Conservation (phyloP, 257 asterid species). For the Solanum commersonii region DNA sequence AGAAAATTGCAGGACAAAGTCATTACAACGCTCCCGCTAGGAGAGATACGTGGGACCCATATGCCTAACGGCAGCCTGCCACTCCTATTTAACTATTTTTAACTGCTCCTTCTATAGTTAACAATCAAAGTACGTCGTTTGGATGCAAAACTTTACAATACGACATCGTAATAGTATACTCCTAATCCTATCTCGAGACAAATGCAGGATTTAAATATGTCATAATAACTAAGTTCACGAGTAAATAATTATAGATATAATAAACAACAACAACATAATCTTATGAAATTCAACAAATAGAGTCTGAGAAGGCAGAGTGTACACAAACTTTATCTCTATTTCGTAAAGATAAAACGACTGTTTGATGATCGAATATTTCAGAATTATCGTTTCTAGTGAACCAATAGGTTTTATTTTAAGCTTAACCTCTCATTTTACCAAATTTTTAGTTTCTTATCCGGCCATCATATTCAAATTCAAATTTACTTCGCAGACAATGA, state of each 20-base stretch:
- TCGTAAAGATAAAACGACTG: rapidly evolving
- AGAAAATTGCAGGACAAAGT: neutral
- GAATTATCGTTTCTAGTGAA: neutral
- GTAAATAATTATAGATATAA: neutral
- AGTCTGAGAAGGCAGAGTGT: neutral
- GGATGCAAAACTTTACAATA: neutral
- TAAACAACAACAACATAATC: neutral
- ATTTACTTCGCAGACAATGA: neutral
- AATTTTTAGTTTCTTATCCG: neutral
- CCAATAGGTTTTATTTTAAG: neutral
- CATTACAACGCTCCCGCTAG: neutral
- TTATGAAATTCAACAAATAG: neutral
- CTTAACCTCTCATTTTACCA: neutral
- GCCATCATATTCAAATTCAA: neutral
- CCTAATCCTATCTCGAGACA: neutral
- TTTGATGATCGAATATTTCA: neutral
- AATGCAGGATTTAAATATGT: neutral
- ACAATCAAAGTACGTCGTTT: neutral
- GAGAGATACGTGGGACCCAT: neutral
- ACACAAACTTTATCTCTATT: rapidly evolving
- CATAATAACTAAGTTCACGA: neutral
- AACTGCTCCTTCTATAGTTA: neutral
- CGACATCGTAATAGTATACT: neutral
- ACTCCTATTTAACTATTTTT: neutral
- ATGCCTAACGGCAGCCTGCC: neutral